Conservation (phyloP, 371 early-diverging fungal genomes). For the Mortierella sp. region DNA sequence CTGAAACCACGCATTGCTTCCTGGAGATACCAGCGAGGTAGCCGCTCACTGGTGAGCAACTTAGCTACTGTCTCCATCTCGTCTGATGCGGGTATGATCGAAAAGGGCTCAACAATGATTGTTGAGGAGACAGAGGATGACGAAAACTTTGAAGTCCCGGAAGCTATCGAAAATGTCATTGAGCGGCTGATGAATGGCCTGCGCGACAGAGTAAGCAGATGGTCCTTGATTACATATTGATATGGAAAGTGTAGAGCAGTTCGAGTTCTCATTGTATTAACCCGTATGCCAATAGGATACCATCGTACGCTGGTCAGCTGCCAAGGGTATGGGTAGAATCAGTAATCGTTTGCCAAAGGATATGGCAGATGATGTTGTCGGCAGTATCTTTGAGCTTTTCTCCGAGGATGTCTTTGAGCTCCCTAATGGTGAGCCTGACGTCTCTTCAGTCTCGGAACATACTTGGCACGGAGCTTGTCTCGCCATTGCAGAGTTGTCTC, state of each 20-base stretch:
- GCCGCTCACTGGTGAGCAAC: constrained; percentile 39
- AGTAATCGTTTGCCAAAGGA: constrained; percentile 83
- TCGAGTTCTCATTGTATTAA: background rate
- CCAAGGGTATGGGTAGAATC: constrained; percentile 94
- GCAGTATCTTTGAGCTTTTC: constrained; percentile 80
- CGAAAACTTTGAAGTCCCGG: constrained; percentile 65
- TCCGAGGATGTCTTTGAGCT: constrained; percentile 70
- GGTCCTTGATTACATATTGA: background rate
- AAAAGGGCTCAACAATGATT: constrained; percentile 37
- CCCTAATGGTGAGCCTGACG: constrained; percentile 62
- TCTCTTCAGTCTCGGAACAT: constrained; percentile 88
- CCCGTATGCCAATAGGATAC: constrained; percentile 76
- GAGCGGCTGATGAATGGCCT: constrained; percentile 86
- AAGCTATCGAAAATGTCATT: constrained; percentile 80
- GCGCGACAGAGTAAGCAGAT: constrained; percentile 74
- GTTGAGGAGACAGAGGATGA: constrained; percentile 55
- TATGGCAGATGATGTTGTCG: constrained; percentile 86
- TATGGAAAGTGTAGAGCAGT: background rate
- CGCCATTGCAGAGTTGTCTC: constrained; percentile 92
- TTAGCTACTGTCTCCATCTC: background rate
- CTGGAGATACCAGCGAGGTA: constrained; percentile 84
- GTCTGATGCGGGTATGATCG: constrained; percentile 18
- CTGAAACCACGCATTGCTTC: constrained; percentile 78
- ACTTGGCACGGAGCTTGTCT: constrained; percentile 97
- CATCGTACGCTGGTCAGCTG: constrained; percentile 95